These are phyloP conservation scores for Entamoeba dispar DNA, from an alignment of 208 protist genomes.

Conservation along the genomic window DNA sequence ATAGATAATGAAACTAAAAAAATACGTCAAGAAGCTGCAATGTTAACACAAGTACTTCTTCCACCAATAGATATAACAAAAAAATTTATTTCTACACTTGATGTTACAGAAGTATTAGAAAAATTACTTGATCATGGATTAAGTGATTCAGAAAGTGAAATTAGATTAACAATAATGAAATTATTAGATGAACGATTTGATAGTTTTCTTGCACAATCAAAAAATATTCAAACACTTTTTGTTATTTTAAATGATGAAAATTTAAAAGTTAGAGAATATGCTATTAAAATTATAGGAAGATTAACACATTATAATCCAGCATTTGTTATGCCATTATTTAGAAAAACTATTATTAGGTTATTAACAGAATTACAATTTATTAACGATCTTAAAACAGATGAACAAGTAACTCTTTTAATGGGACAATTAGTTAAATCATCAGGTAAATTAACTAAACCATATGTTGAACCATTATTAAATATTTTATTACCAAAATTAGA, in stretches of 20 bases:
- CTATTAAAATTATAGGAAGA: not conserved
- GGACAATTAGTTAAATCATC: not conserved
- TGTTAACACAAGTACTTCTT: not conserved
- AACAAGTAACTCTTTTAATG: not conserved
- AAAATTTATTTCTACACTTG: not conserved
- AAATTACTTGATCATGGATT: not conserved
- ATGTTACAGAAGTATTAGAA: not conserved
- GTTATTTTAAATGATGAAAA: not conserved
- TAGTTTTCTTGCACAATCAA: not conserved
- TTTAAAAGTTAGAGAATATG: not conserved
- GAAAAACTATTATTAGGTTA: not conserved
- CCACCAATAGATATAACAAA: not conserved
- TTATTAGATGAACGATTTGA: not conserved
- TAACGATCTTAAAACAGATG: not conserved
- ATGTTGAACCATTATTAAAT: not conserved
- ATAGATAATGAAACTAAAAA: not conserved
- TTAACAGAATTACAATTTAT: not conserved
- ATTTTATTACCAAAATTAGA: not conserved
- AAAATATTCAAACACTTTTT: not conserved
- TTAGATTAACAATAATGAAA: not conserved
- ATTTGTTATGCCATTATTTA: not conserved
- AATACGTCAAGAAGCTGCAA: not conserved
- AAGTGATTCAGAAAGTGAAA: not conserved
- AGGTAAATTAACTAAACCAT: not conserved
- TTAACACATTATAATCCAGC: not conserved